Evolutionary conservation across 2,329 filamentous ascomycete species (phyloP), one percentile per base, ranked within the genome.

Genomic region (Fusarium graminum): DNA sequence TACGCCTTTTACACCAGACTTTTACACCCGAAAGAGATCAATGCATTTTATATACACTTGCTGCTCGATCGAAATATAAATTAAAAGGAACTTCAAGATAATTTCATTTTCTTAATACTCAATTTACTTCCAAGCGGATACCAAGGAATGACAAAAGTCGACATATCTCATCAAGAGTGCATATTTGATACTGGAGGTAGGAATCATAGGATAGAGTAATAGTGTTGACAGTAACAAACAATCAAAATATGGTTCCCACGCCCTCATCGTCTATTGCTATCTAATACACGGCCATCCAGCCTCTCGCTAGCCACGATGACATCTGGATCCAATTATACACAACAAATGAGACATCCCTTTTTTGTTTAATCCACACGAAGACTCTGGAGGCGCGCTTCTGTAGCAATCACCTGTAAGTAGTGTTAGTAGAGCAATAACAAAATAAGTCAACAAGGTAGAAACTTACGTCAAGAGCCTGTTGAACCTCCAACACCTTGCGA

Each of bases 381-480:
- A 80, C 92, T 97, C 81, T 95, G 92, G 72, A 97, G 83, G 72
- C 94, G 87, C 39, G 94, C 94, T 82, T 97, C 93, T 7, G 93
- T 92, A 70, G 93, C 89, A 80, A 97, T 96, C 58, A 96, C 89
- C 92, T 94, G 72, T 32, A 28, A 29, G 32, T 26, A 14, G 25
- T 54, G 64, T 73, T 61, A 73, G 69, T 25, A 64, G 51, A 36
- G 16, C 36, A 14, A n/a, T 40, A 32, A 10, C 12, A 26, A 34
- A 52, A 34, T 13, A 22, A 51, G 47, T 50, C 46, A 38, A 5
- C 52, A 38, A 22, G 14, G 42, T 29, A 13, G 47, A 55, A 47
- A 86, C 90, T 88, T 80, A 97, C 95, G 80, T 99, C 95, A 74
- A 99, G 85, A 74, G 95, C 95, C 82, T 99, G 95, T 80, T 92